These are phyloP conservation scores for Hericium rajendrae DNA, from an alignment of 768 basidiomycete genomes.

Conservation along the genomic window DNA sequence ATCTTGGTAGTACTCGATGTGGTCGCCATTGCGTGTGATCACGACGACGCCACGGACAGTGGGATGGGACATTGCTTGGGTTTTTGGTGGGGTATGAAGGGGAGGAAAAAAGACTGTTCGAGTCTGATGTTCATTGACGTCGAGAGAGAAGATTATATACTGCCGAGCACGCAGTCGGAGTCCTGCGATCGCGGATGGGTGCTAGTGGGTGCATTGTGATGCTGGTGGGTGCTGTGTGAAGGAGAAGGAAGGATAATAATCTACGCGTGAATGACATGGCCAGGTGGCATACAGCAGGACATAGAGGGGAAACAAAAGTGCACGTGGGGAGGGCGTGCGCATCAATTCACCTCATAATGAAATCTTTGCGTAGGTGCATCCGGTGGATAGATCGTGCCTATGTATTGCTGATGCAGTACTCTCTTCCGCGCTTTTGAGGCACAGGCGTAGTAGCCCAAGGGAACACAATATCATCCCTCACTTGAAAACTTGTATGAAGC, in stretches of 20 bases:
- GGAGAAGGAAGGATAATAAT: conserved; percentile 2
- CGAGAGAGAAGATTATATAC: neutral
- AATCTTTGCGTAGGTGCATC: no score
- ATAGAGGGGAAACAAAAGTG: no score
- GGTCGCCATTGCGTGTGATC: conserved; percentile 73
- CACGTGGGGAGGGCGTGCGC: no score
- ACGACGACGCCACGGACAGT: conserved; percentile 71
- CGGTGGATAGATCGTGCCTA: no score
- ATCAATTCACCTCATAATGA: no score
- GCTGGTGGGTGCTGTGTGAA: neutral
- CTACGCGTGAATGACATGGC: conserved; percentile 8
- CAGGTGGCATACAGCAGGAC: neutral
- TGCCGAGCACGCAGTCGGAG: neutral
- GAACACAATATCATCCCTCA: no score
- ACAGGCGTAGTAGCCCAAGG: no score
- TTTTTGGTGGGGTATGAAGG: conserved; percentile 6
- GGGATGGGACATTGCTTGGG: conserved; percentile 23
- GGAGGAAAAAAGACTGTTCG: conserved; percentile 9
- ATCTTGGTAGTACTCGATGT: conserved; percentile 59
- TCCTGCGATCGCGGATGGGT: conserved; percentile 1
- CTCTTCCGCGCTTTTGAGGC: no score
- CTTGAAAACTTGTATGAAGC: no score
- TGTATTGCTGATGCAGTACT: no score
- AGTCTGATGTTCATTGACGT: conserved; percentile 5
- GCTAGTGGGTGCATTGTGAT: neutral